Evolutionary conservation across 257 asterid species (phyloP), one percentile per base, ranked within the genome.

Genomic region (Agastache rugosa): DNA sequence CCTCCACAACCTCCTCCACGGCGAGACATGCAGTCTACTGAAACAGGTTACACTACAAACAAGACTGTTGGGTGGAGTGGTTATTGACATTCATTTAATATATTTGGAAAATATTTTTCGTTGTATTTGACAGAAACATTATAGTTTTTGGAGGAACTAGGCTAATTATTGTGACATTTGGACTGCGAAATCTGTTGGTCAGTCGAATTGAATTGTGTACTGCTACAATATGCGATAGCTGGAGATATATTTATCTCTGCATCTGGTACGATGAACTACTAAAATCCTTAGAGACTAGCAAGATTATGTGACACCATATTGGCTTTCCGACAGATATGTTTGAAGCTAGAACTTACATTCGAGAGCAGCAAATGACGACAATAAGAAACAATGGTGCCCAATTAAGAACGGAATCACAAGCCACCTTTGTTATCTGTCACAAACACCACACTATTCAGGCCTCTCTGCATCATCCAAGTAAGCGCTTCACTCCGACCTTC

Each of bases 31-130:
- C 89, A 81, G 48, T 63, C 86, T 20, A 2, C 79, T 8, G 86
- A 78, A 53, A 50, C 80, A 34, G 98, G 97, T 44, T 90, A 78
- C 79, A 90, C 87, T 10, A 68, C 88, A n/a, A 90, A 90, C 83
- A 94, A 85, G 84, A 92, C 97, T 8, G 77, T 95, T 67, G 98
- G 98, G 73, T 89, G 94, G 97, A 82, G 87, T 68, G 96, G 96
- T 12, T 60, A 39, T 54, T 66, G 79, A 75, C 8, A 10, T 44
- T 37, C 61, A 34, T 44, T 66, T 15, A 9, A 23, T 23, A 71
- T 41, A 10, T 34, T 65, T 25, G 47, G 75, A 61, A 4, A 44
- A 29, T 60, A 11, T 25, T 50, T 16, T 6, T 34, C 27, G 8
- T 47, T 41, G 60, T 51, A 75, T 67, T 75, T 66, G 60, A 11